These are phyloP conservation scores for Solanum verrucosum DNA, from an alignment of 257 asterid species.

Conservation along the genomic window DNA sequence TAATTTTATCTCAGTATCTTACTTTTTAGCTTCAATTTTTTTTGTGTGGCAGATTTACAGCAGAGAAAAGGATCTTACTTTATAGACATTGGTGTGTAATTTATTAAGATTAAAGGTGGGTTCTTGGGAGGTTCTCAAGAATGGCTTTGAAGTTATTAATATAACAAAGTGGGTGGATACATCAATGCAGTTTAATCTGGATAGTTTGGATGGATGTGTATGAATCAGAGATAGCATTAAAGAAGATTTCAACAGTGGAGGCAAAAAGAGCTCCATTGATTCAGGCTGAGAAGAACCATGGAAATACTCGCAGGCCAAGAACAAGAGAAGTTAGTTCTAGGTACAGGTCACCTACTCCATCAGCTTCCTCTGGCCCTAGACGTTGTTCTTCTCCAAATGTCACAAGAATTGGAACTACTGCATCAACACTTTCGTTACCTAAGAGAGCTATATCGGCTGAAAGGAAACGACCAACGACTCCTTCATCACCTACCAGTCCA, in stretches of 20 bases:
- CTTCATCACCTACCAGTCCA: constrained; percentile 40
- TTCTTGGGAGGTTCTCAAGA: constrained; percentile 19
- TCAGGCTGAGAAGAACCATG: constrained; percentile 62
- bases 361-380: constrained; percentile 31
- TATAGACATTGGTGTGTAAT: constrained; percentile 22
- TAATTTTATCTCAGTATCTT: constrained; percentile 33
- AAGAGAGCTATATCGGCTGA: constrained; percentile 74
- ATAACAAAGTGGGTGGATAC: constrained; percentile 27
- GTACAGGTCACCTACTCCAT: constrained; percentile 61
- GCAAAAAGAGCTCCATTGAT: constrained; percentile 35
- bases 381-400: constrained; percentile 61
- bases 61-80: constrained; percentile 29
- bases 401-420: constrained; percentile 21
- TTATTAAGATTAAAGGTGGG: constrained; percentile 19
- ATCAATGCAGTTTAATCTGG: constrained; percentile 47
- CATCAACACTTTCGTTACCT: constrained; percentile 28
- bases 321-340: constrained; percentile 78
- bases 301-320: constrained; percentile 33
- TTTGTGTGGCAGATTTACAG: constrained; percentile 40
- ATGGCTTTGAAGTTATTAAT: constrained; percentile 13
- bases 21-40: constrained; percentile 27
- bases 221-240: constrained; percentile 39
- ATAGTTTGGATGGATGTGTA: constrained; percentile 52
- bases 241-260: constrained; percentile 40
- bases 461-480: constrained; percentile 52